phyloP scores from a whole-genome alignment of 2,329 filamentous ascomycete species.

The Zymoseptoria pseudotritici region DNA sequence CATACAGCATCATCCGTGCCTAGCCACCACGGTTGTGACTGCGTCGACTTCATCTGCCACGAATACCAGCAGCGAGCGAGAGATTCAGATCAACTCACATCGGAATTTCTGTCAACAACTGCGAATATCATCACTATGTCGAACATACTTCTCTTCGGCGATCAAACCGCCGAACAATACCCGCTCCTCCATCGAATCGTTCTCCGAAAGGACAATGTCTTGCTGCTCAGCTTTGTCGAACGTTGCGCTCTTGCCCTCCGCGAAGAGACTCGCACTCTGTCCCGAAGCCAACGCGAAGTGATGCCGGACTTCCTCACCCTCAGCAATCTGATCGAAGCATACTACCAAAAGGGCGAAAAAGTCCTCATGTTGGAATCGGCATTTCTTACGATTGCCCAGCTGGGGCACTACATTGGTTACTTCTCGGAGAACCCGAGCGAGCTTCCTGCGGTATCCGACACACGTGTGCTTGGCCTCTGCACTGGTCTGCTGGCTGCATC shows the following conservation, averaged over 20 bases:
- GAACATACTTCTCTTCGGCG: slow-evolving; percentile 58
- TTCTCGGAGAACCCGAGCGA: slow-evolving; percentile 49
- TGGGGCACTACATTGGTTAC: slow-evolving; percentile 62
- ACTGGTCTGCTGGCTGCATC: slow-evolving; percentile 64
- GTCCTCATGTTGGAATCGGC: slow-evolving; percentile 58
- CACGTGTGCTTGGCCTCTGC: slow-evolving; percentile 56
- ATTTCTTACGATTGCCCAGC: slow-evolving; percentile 56
- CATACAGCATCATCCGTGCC: slow-evolving; percentile 20
- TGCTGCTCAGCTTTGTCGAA: slow-evolving; percentile 57
- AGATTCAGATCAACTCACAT: not conserved
- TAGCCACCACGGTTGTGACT: slow-evolving; percentile 28
- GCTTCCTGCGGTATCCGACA: slow-evolving; percentile 42
- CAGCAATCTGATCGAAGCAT: slow-evolving; percentile 58
- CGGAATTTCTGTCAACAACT: slow-evolving; percentile 7
- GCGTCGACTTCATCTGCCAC: not conserved
- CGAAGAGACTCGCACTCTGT: slow-evolving; percentile 52
- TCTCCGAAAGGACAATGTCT: slow-evolving; percentile 46
- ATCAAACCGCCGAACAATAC: slow-evolving; percentile 63
- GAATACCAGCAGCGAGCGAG: not conserved
- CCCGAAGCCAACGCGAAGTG: slow-evolving; percentile 48
- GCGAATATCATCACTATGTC: slow-evolving; percentile 25
- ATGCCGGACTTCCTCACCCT: slow-evolving; percentile 58
- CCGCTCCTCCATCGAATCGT: slow-evolving; percentile 48
- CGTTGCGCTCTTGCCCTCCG: slow-evolving; percentile 51
- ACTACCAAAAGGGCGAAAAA: slow-evolving; percentile 51